Percentiles rank a stretch among this genome's conserved stretches.
These are phyloP conservation scores for Bipolaris bicolor DNA, from an alignment of 2,329 filamentous ascomycete species.

Conservation along the genomic window DNA sequence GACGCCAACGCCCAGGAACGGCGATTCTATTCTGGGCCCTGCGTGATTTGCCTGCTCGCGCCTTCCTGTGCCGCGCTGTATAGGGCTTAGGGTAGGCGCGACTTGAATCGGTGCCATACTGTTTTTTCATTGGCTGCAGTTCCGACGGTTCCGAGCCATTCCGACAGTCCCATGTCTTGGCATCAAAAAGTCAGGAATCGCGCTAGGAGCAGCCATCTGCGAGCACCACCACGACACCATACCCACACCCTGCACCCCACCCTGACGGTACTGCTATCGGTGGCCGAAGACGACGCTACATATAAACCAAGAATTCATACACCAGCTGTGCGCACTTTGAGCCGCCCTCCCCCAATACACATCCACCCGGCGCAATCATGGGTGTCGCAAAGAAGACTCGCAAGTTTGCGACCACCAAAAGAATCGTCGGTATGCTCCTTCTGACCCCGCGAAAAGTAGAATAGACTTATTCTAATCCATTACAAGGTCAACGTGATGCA, in stretches of 20 bases:
- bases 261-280: not conserved
- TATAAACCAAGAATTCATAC: not conserved
- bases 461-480: slow-evolving; percentile 10
- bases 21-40: slow-evolving; percentile 15
- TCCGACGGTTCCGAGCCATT: not conserved
- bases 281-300: not conserved
- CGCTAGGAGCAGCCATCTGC: slow-evolving; percentile 11
- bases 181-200: slow-evolving; percentile 14
- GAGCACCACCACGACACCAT: not conserved
- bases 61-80: not conserved
- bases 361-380: slow-evolving; percentile 61
- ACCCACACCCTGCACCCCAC: not conserved
- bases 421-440: slow-evolving; percentile 68
- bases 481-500: slow-evolving; percentile 68
- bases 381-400: slow-evolving; percentile 87
- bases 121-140: not conserved
- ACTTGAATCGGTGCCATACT: no score
- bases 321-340: no score
- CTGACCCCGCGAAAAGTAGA: not conserved
- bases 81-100: not conserved
- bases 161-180: slow-evolving; percentile 6
- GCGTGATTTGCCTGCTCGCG: slow-evolving; percentile 1
- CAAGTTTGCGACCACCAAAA: slow-evolving; percentile 86
- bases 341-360: accelerated
- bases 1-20: slow-evolving; percentile 8